phyloP scores from a whole-genome alignment of 805 yeast genomes.

The Metschnikowia gruessii region DNA sequence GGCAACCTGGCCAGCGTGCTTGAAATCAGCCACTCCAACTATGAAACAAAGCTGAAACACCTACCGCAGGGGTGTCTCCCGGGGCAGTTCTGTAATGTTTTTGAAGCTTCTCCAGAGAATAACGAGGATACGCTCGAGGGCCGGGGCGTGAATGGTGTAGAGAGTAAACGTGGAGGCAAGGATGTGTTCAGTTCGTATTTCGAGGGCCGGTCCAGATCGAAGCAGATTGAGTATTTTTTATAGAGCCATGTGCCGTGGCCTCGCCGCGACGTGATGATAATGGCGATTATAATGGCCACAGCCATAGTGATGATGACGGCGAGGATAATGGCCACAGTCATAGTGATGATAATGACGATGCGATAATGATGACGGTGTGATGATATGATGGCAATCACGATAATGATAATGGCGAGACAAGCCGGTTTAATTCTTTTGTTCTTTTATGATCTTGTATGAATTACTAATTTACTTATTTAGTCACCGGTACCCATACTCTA shows the following conservation, averaged over 20 bases:
- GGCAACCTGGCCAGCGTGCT: constrained; percentile 98
- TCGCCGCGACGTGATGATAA: background rate
- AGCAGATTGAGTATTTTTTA: constrained; percentile 53
- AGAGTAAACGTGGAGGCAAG: constrained; percentile 7
- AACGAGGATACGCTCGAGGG: constrained; percentile 52
- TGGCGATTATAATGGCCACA: too few relatives aligned
- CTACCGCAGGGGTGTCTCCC: constrained; percentile 31
- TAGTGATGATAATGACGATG: background rate
- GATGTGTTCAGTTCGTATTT: constrained; percentile 30
- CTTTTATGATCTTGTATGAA: background rate
- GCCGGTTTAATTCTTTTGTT: background rate
- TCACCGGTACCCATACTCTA: too few relatives aligned
- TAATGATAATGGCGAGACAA: too few relatives aligned
- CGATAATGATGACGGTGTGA: too few relatives aligned
- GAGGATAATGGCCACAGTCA: too few relatives aligned
- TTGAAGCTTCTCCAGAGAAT: constrained; percentile 96
- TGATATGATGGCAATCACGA: too few relatives aligned
- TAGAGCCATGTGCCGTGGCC: too few relatives aligned
- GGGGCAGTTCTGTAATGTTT: constrained; percentile 81
- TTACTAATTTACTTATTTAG: background rate
- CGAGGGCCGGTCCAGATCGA: constrained; percentile 27
- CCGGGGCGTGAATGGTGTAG: constrained; percentile 37
- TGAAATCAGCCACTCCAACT: constrained; percentile 62
- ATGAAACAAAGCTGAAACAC: constrained; percentile 23
- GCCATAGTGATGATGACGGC: background rate